A percentile compares a stretch with the other conserved stretches of the same genome.
These are phyloP conservation scores for Puccinia polysora DNA, from an alignment of 1,284 basidiomycete genomes.

Conservation along the genomic window DNA sequence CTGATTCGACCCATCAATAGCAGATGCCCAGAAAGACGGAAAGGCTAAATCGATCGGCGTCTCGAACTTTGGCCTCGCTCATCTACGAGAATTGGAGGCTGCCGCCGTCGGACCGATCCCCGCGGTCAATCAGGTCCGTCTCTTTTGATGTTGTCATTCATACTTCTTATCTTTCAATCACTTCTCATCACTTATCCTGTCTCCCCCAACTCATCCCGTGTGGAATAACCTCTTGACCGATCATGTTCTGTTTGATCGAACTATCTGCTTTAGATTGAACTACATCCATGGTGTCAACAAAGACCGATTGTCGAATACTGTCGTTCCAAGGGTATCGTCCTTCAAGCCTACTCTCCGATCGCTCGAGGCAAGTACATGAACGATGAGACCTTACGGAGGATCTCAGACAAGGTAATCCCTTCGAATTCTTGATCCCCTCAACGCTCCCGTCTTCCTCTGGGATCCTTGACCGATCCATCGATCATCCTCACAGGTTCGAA, in stretches of 20 bases:
- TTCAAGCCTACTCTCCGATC: conserved; percentile 74
- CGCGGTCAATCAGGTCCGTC: conserved; percentile 75
- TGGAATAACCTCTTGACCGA: too few species aligned
- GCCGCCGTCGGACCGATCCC: conserved; percentile 62
- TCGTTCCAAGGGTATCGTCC: conserved; percentile 62
- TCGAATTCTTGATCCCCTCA: background rate
- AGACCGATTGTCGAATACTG: conserved; percentile 73
- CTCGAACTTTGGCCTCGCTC: conserved; percentile 69
- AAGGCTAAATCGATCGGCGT: conserved; percentile 70
- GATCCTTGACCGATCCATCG: background rate
- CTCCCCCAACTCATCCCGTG: too few species aligned
- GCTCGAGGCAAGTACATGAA: conserved; percentile 61
- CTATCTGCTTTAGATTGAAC: conserved; percentile 54
- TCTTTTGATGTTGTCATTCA: too few species aligned
- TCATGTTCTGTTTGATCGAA: too few species aligned
- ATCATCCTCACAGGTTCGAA: conserved; percentile 58
- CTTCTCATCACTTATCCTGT: conserved; percentile 41
- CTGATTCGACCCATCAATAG: conserved; percentile 51
- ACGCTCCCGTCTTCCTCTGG: background rate
- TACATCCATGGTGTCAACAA: conserved; percentile 80
- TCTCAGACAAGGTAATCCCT: conserved; percentile 62
- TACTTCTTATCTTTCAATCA: background rate
- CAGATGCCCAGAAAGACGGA: conserved; percentile 61
- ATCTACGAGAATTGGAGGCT: conserved; percentile 68
- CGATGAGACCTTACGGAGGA: conserved; percentile 58